phyloP scores from a whole-genome alignment of 75 land plant genomes.

The Sequoiadendron giganteum region DNA sequence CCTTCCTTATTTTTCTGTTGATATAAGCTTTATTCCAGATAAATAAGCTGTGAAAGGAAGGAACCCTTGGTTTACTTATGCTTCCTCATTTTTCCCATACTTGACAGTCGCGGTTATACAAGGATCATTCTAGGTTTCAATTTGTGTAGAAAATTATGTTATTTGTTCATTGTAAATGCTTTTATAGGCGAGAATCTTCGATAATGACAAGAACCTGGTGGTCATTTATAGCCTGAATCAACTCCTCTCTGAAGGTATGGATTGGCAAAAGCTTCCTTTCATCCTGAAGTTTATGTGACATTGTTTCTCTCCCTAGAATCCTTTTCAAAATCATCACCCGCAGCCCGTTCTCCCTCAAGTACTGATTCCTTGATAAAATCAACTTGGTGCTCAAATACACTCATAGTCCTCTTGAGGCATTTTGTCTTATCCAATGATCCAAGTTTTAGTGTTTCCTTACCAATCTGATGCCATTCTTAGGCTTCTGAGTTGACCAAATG shows the following conservation, averaged over 20 bases:
- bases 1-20: no score
- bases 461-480: conserved; percentile 96
- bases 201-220: conserved; percentile 59
- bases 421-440: conserved; percentile 79
- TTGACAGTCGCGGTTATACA: no score
- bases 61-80: no score
- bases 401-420: conserved; percentile 43
- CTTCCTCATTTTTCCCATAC: no score
- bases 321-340: conserved; percentile 35
- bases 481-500: conserved; percentile 98
- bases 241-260: conserved; percentile 69
- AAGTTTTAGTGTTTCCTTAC: conserved; percentile 78
- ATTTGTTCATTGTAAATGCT: no score
- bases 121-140: no score
- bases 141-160: no score
- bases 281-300: conserved; percentile 59
- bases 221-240: conserved; percentile 69
- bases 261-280: conserved; percentile 88
- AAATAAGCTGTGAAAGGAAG: no score
- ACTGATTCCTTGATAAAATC: conserved; percentile 78
- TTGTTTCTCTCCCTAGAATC: conserved; percentile 47
- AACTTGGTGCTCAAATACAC: conserved; percentile 82
- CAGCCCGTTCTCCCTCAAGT: conserved; percentile 69
- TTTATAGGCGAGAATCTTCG: no score
- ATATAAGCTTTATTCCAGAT: no score